Conservation (phyloP, 2,329 filamentous ascomycete species). For the Clonostachys rosea region DNA sequence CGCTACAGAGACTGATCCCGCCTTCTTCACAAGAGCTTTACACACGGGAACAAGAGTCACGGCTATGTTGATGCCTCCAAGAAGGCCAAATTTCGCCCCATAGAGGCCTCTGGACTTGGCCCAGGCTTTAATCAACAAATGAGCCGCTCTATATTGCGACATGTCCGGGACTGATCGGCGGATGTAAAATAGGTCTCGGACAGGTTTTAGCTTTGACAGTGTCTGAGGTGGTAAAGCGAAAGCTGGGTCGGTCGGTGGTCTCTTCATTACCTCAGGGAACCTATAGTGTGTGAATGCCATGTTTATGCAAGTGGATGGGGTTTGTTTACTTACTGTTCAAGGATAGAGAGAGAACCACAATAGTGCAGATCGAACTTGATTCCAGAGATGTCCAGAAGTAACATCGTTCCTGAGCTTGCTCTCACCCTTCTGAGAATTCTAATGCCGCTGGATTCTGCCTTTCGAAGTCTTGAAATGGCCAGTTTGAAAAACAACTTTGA, state of each 20-base stretch:
- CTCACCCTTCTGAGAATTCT: conserved; percentile 52
- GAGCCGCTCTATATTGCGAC: conserved; percentile 50
- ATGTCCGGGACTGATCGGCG: conserved; percentile 55
- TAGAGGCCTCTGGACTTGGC: conserved; percentile 59
- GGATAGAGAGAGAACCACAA: conserved; percentile 51
- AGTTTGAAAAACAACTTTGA: conserved; percentile 57
- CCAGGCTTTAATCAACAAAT: conserved; percentile 59
- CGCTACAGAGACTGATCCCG: conserved; percentile 31
- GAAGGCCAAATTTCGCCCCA: conserved; percentile 58
- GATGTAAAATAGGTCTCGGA: conserved; percentile 58
- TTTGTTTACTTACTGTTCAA: conserved; percentile 33
- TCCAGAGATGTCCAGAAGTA: conserved; percentile 54
- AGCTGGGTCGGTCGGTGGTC: conserved; percentile 43
- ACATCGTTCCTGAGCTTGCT: conserved; percentile 56
- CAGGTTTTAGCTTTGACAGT: conserved; percentile 59
- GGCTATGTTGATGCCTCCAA: conserved; percentile 61
- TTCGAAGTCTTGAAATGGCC: conserved; percentile 47
- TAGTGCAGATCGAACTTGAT: conserved; percentile 64
- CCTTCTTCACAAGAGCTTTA: conserved; percentile 42
- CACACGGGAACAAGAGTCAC: conserved; percentile 55
- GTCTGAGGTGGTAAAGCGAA: conserved; percentile 52
- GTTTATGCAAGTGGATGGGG: neutral
- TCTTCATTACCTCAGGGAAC: conserved; percentile 40
- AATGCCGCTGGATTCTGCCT: conserved; percentile 34
- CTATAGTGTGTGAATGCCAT: conserved; percentile 9